phyloP scores from a whole-genome alignment of 495 filamentous ascomycete species.

The Penicillium steckii region DNA sequence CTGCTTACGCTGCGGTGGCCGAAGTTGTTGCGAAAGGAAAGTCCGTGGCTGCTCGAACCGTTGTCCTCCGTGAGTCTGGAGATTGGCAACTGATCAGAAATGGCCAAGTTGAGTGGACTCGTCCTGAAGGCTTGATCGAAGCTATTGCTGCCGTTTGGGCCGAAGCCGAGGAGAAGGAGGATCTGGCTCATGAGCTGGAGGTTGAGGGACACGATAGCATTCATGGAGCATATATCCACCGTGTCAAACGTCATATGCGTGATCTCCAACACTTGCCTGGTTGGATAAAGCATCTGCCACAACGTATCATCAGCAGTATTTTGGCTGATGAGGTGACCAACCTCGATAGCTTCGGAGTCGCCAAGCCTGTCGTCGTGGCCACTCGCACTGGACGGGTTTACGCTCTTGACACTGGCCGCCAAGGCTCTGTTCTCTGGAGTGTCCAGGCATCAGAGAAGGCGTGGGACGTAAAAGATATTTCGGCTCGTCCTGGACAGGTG shows the following conservation, averaged over 20 bases:
- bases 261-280: slow-evolving; percentile 79
- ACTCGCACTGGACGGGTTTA: slow-evolving; percentile 78
- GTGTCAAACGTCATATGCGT: slow-evolving; percentile 74
- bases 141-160: slow-evolving; percentile 76
- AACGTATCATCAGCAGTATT: slow-evolving; percentile 67
- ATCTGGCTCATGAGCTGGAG: slow-evolving; percentile 75
- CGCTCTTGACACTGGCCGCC: slow-evolving; percentile 72
- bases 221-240: slow-evolving; percentile 78
- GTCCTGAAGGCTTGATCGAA: slow-evolving; percentile 76
- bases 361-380: slow-evolving; percentile 77
- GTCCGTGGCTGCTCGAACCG: slow-evolving; percentile 74
- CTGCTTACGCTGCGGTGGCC: slow-evolving; percentile 65
- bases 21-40: slow-evolving; percentile 73
- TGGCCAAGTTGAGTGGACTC: slow-evolving; percentile 74
- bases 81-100: slow-evolving; percentile 85
- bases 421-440: slow-evolving; percentile 75
- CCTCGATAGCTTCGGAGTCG: slow-evolving; percentile 82
- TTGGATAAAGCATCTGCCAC: slow-evolving; percentile 65
- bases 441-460: slow-evolving; percentile 56
- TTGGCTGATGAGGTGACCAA: slow-evolving; percentile 56
- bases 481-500: slow-evolving; percentile 54
- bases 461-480: slow-evolving; percentile 70
- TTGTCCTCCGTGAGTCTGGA: slow-evolving; percentile 65
- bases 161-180: slow-evolving; percentile 64
- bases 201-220: slow-evolving; percentile 82